A percentile compares a stretch with the other conserved stretches of the same genome.
phyloP scores from a whole-genome alignment of 2,329 filamentous ascomycete species.

The Stagonosporopsis rhizophila region DNA sequence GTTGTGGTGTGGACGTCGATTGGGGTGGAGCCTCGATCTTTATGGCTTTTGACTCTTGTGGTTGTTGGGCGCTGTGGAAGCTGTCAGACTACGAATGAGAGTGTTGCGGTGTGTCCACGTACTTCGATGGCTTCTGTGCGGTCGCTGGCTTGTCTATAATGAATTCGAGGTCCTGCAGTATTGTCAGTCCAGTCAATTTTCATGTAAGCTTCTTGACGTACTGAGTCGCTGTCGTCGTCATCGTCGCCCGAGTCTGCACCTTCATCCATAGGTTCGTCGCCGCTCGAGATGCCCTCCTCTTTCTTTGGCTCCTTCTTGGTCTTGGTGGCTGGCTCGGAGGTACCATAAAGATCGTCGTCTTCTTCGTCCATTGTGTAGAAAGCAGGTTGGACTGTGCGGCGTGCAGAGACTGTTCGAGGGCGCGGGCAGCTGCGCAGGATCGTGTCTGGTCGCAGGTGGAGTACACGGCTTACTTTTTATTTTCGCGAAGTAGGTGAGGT shows the following conservation, averaged over 20 bases:
- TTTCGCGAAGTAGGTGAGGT: neutral
- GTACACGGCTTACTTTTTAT: neutral
- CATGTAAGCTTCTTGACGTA: constrained; percentile 25
- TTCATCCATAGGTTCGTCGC: constrained; percentile 56
- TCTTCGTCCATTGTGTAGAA: constrained; percentile 56
- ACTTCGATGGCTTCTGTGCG: constrained; percentile 48
- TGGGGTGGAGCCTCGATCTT: constrained; percentile 47
- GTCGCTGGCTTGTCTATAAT: constrained; percentile 58
- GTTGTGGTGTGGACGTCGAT: constrained; percentile 33
- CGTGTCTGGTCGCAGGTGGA: neutral
- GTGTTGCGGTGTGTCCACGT: constrained; percentile 13
- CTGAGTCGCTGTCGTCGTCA: constrained; percentile 55
- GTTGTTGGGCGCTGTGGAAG: constrained; percentile 27
- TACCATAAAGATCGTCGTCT: constrained; percentile 60
- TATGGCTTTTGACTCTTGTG: constrained; percentile 46
- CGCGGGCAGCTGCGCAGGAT: too few relatives aligned
- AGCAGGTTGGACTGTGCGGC: neutral
- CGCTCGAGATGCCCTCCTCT: constrained; percentile 43
- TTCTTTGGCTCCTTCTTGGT: constrained; percentile 34
- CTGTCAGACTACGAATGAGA: constrained; percentile 26
- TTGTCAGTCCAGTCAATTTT: constrained; percentile 34
- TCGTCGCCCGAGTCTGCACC: constrained; percentile 55
- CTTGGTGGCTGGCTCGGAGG: constrained; percentile 38
- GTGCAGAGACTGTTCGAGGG: neutral
- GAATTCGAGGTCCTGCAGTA: constrained; percentile 59